Base-by-base conservation (phyloP, 129 eudicot genomes). In the Flaveria sonorensis region DNA sequence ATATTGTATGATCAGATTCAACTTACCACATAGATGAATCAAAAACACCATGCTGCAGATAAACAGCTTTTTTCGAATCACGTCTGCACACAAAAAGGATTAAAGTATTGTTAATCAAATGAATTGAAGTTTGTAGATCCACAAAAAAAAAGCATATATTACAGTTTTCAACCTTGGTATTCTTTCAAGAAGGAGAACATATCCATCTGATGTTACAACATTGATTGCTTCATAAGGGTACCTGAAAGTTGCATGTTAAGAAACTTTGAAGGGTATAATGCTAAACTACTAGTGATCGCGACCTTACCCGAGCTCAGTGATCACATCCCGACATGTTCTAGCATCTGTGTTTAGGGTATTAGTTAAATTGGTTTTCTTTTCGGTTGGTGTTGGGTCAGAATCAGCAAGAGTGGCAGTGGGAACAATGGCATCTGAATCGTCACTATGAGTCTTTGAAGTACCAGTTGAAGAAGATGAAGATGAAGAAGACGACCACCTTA, bases 21-120 rank as follows among this genome's bases (percentile, higher is more conserved):
- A 77, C 97, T 89, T 76, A 91, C 99, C 99, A 96, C 97, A 94
- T 89, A 9, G 99, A 91, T 24, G 97, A 89, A 88, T 94, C 97
- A 69, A 94, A 79, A 40, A 94, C 88, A 56, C 99, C 99, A 81
- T 94, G 99, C 63, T 91, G 99, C 70, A 94, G 80, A 85, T 89
- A 94, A 72, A 89, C 99, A 71, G 83, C 99, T 77, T 94, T 91
- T 70, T 85, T 82, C 24, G 99, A 70, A 75, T 94, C 89, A 61
- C 88, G 95, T 71, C 99, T 94, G 82, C 75, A 6, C 1, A 0
- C 7, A 36, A 75, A 45, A 32, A 62, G 21, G 64, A 70, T 75
- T 18, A 46, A 11, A 61, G 32, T 52, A 52, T 3, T 2, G 15
- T 46, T 24, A 19, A 72, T 77, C 69, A 77, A 80, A 56, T 7